These are phyloP conservation scores for Cercospora sojina DNA, from an alignment of 2,329 filamentous ascomycete species.

Conservation along the genomic window DNA sequence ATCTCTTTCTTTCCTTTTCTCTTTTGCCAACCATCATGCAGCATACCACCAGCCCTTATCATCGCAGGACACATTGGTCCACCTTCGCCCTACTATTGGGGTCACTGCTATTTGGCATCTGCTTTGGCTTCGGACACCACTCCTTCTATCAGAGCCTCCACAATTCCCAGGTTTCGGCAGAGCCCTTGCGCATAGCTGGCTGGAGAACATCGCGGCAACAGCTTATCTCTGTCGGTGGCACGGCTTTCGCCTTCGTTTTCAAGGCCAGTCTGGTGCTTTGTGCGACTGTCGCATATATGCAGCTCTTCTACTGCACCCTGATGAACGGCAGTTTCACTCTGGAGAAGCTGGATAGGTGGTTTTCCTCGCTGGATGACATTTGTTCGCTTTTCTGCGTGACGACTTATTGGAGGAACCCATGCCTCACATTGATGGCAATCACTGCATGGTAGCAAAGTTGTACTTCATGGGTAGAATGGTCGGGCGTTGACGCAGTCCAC, in stretches of 20 bases:
- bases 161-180: not conserved
- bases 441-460: not conserved
- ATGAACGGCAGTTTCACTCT: not conserved
- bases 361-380: not conserved
- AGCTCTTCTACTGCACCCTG: not conserved
- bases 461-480: no score
- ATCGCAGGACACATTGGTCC: not conserved
- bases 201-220: not conserved
- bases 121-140: not conserved
- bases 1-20: not conserved
- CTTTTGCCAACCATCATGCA: not conserved
- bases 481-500: no score
- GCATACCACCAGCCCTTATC: not conserved
- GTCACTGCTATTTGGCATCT: not conserved
- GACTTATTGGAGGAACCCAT: not conserved
- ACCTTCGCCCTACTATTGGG: not conserved
- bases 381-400: not conserved
- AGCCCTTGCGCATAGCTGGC: not conserved
- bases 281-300: not conserved
- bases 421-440: not conserved
- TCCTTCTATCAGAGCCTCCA: not conserved
- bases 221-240: not conserved
- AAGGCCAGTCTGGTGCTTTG: not conserved
- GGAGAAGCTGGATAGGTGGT: not conserved
- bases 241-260: not conserved